Evolutionary conservation across 805 yeast species (phyloP).

Genomic region (Yamadazyma tumulicola): DNA sequence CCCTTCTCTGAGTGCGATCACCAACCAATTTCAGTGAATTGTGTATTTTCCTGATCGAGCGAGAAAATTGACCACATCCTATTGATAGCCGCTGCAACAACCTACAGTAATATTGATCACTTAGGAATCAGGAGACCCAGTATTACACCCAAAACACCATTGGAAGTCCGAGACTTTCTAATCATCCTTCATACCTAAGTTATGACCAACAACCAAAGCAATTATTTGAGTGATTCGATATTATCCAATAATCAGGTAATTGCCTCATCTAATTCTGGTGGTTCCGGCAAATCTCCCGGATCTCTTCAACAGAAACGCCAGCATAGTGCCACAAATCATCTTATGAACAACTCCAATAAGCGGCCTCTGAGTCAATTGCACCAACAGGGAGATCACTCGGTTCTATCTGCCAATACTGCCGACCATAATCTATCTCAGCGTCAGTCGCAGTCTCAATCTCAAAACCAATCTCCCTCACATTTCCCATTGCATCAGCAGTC

Average conservation of each 20-base stretch:
- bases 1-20: too few species aligned
- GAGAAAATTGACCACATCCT: too few species aligned
- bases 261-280: slow-evolving; percentile 4
- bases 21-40: too few species aligned
- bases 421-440: background rate
- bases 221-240: slow-evolving; percentile 14
- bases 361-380: slow-evolving; percentile 27
- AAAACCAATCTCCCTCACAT: background rate
- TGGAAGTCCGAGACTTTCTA: too few species aligned
- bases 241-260: slow-evolving; percentile 16
- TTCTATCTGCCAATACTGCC: slow-evolving; percentile 6
- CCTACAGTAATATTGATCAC: too few species aligned
- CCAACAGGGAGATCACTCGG: slow-evolving; percentile 4
- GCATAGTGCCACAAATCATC: slow-evolving; percentile 33
- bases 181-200: too few species aligned
- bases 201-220: slow-evolving; percentile 15
- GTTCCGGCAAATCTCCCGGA: slow-evolving; percentile 1
- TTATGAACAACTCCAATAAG: slow-evolving; percentile 31
- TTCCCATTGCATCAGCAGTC: too few species aligned
- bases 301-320: slow-evolving; percentile 36
- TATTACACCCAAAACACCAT: too few species aligned
- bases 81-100: too few species aligned
- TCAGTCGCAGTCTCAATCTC: slow-evolving; percentile 2
- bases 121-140: too few species aligned
- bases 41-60: too few species aligned